Conservation (phyloP, 106 monocot species). For the Allium fistulosum region DNA sequence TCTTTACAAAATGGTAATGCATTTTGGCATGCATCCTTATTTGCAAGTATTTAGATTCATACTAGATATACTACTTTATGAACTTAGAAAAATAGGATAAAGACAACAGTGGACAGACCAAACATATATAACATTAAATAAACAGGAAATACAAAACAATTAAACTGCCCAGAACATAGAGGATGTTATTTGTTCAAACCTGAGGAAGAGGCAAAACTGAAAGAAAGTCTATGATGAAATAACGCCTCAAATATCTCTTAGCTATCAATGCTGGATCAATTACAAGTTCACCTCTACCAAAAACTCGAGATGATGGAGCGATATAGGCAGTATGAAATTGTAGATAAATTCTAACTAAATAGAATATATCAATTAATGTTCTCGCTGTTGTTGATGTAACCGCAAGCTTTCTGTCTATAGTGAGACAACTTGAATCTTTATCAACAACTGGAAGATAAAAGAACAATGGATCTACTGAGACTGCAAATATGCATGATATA, state of each 20-base stretch:
- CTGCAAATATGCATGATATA: conserved; percentile 61
- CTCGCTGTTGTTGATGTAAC: conserved; percentile 58
- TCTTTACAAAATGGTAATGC: too few species aligned
- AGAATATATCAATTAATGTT: conserved; percentile 71
- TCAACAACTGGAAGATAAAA: conserved; percentile 73
- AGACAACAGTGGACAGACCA: neutral
- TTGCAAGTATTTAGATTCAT: too few species aligned
- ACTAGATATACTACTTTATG: too few species aligned
- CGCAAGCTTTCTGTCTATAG: conserved; percentile 63
- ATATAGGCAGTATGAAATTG: conserved; percentile 83
- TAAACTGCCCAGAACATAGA: neutral
- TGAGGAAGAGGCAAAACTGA: conserved; percentile 87
- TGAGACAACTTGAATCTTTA: conserved; percentile 48
- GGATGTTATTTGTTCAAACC: conserved; percentile 27
- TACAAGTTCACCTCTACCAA: conserved; percentile 91
- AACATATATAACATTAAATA: neutral
- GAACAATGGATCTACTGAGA: conserved; percentile 82
- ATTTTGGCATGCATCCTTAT: too few species aligned
- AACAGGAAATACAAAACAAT: neutral
- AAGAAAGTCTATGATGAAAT: conserved; percentile 72
- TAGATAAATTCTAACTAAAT: conserved; percentile 61
- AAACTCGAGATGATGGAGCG: conserved; percentile 90
- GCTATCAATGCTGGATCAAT: conserved; percentile 74
- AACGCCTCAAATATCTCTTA: conserved; percentile 44
- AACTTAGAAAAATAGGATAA: neutral